Evolutionary conservation across 352 stramenopile species (phyloP).

Genomic region (Sclerospora graminicola): DNA sequence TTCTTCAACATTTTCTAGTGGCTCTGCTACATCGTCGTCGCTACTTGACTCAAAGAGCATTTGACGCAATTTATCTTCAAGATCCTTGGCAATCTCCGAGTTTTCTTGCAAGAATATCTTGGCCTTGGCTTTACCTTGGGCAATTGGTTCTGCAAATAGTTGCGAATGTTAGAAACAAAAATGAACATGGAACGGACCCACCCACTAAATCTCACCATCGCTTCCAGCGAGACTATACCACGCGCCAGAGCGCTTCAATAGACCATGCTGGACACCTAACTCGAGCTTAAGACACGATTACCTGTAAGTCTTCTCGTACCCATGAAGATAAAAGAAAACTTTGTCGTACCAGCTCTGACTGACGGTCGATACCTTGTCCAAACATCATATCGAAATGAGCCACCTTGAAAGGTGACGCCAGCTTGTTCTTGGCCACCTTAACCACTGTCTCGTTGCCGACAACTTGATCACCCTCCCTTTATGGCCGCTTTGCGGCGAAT

Average conservation of each 20-base stretch:
- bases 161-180: too few relatives aligned
- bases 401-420: slow-evolving; percentile 92
- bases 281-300: background rate
- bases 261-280: slow-evolving; percentile 54
- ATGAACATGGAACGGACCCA: background rate
- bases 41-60: slow-evolving; percentile 38
- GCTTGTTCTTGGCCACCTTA: slow-evolving; percentile 99
- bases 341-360: slow-evolving; percentile 56
- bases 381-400: slow-evolving; percentile 97
- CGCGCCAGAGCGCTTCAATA: slow-evolving; percentile 70
- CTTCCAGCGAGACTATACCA: slow-evolving; percentile 63
- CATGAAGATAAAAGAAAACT: background rate
- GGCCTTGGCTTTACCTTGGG: slow-evolving; percentile 73
- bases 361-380: slow-evolving; percentile 91
- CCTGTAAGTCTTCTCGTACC: background rate
- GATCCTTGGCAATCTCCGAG: slow-evolving; percentile 50
- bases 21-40: background rate
- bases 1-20: slow-evolving; percentile 5
- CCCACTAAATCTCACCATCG: slow-evolving; percentile 30
- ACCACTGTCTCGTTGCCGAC: slow-evolving; percentile 95
- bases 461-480: slow-evolving; percentile 86
- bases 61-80: slow-evolving; percentile 60
- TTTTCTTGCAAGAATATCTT: slow-evolving; percentile 76
- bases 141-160: slow-evolving; percentile 58
- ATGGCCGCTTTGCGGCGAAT: slow-evolving; percentile 91